Base-by-base conservation (phyloP, 495 filamentous ascomycete species). In the Echria macrotheca region DNA sequence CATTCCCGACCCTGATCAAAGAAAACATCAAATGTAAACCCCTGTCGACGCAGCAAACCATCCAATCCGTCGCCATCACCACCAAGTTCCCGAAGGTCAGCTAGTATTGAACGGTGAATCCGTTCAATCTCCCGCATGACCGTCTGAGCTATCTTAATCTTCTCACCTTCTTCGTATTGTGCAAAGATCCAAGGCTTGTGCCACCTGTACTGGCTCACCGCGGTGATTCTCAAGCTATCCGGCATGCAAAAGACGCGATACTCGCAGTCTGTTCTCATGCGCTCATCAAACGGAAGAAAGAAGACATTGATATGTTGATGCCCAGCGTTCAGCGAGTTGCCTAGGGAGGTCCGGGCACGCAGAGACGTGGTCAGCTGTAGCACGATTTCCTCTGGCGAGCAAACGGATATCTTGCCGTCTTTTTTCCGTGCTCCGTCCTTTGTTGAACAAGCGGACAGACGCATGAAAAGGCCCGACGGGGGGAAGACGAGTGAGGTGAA, bases 121-220 rank as follows among this genome's bases (percentile, higher is more conserved):
- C 19, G 3, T 8, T 38, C 10, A 38, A 38, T 19, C n/a, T 37
- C 44, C 1, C 2, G 6, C 18, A 52, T 15, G 11, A 68, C 43
- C 19, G 17, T 48, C 5, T 53, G 21, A 14, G 45, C 54, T 4
- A 52, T 47, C 6, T n/a, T 37, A 9, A 37, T 37, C 41, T 47
- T 42, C 6, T 49, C 23, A 2, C 49, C 14, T 17, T 29, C 41
- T 10, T 31, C 5, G 15, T 41, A 17, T 14, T 47, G 8, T 12
- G 41, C 40, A 47, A 61, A 63, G 26, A 53, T 41, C 64, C 66
- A 70, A 8, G 45, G 50, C 26, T 23, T 45, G 40, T 61, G 54
- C 67, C 66, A 70, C 22, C 56, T 24, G 35, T 69, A 67, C 44
- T 67, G 62, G 19, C 65, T 69, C 22, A 66, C 59, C 14, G 52